Conservation (phyloP, 768 basidiomycete species). For the Russula sp. region DNA sequence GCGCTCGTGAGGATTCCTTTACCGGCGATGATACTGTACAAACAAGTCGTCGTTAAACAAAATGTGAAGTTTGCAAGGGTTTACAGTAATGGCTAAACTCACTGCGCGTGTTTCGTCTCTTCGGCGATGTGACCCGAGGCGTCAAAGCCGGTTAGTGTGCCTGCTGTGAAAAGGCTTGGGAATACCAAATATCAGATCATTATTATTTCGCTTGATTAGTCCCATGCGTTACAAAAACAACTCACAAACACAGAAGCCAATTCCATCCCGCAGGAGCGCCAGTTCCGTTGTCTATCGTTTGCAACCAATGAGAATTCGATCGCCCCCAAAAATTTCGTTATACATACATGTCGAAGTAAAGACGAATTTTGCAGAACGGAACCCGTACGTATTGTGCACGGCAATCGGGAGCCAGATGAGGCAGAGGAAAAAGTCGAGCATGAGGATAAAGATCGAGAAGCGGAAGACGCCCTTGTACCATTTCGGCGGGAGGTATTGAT, state of each 20-base stretch:
- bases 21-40: slow-evolving; percentile 64
- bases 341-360: slow-evolving; percentile 74
- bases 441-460: slow-evolving; percentile 67
- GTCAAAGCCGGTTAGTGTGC: slow-evolving; percentile 88
- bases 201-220: background rate
- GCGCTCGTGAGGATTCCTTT: slow-evolving; percentile 80
- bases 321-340: background rate
- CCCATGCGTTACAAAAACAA: slow-evolving; percentile 21
- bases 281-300: slow-evolving; percentile 78
- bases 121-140: slow-evolving; percentile 86
- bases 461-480: slow-evolving; percentile 75
- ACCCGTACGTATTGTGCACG: slow-evolving; percentile 85
- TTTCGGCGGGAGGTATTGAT: slow-evolving; percentile 82
- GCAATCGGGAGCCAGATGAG: slow-evolving; percentile 92
- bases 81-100: slow-evolving; percentile 1
- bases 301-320: background rate
- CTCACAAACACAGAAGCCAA: slow-evolving; percentile 84
- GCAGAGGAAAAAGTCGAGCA: slow-evolving; percentile 85
- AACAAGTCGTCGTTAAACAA: background rate
- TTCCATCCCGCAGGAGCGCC: slow-evolving; percentile 87
- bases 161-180: slow-evolving; percentile 77
- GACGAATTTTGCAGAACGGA: slow-evolving; percentile 78
- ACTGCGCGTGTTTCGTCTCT: slow-evolving; percentile 82
- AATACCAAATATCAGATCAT: background rate
- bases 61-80: background rate